These are phyloP conservation scores for Akanthomyces muscarius DNA, from an alignment of 2,329 filamentous ascomycete species.

Conservation along the genomic window DNA sequence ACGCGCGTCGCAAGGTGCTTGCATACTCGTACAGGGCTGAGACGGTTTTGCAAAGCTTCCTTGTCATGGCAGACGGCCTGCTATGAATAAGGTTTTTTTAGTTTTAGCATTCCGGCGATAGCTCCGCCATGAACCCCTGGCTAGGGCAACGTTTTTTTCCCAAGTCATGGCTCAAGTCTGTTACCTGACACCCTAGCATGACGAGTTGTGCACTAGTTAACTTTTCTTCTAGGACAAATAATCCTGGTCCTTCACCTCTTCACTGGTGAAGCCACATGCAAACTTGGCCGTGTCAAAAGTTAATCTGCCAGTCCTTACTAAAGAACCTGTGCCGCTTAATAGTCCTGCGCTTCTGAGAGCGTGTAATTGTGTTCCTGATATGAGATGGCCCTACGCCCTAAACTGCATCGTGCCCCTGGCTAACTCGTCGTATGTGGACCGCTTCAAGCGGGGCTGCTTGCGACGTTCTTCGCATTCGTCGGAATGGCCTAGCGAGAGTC, in stretches of 20 bases:
- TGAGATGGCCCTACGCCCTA: not conserved
- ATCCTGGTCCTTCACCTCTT: too few relatives aligned
- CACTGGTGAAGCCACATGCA: too few relatives aligned
- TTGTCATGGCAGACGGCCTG: not conserved
- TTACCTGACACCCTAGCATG: too few relatives aligned
- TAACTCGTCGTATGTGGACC: not conserved
- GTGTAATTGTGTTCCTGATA: not conserved
- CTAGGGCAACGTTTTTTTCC: too few relatives aligned
- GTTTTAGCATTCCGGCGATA: not conserved
- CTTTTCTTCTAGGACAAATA: too few relatives aligned
- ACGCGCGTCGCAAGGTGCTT: not conserved
- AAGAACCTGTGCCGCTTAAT: not conserved
- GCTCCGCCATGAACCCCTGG: not conserved
- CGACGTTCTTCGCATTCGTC: conserved; percentile 13
- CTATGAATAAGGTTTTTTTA: not conserved
- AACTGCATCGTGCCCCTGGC: not conserved
- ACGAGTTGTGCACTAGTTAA: too few relatives aligned
- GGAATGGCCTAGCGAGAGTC: not conserved
- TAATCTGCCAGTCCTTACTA: too few relatives aligned
- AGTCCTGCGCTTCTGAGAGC: not conserved
- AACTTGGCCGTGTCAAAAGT: too few relatives aligned
- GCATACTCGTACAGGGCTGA: not conserved
- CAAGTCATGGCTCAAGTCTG: too few relatives aligned
- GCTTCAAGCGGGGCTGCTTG: not conserved
- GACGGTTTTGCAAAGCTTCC: not conserved